These are phyloP conservation scores for Xylaria curta DNA, from an alignment of 495 filamentous ascomycete genomes.

Conservation along the genomic window DNA sequence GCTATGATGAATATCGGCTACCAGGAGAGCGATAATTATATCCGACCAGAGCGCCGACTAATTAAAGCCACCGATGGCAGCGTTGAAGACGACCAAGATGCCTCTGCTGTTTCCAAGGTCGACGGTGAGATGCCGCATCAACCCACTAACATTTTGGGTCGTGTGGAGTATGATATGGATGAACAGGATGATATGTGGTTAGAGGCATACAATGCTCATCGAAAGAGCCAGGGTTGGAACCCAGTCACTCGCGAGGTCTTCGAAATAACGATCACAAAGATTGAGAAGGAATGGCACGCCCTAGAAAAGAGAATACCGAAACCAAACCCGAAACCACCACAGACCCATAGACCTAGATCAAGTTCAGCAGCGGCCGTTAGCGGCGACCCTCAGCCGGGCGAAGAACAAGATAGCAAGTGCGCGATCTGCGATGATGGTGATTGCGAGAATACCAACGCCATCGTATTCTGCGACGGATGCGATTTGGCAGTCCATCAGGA, in stretches of 20 bases:
- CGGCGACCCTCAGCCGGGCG: conserved; percentile 83
- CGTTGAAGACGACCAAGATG: conserved; percentile 83
- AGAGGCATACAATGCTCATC: conserved; percentile 77
- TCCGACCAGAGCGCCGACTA: conserved; percentile 74
- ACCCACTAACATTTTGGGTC: conserved; percentile 59
- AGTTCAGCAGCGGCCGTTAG: conserved; percentile 92
- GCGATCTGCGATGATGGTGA: conserved; percentile 98
- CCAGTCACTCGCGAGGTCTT: conserved; percentile 91
- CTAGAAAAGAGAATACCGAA: conserved; percentile 97
- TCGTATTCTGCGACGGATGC: conserved; percentile 98
- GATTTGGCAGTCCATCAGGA: conserved; percentile 98
- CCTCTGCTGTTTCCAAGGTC: conserved; percentile 59
- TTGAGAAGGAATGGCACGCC: conserved; percentile 97
- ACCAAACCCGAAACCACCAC: conserved; percentile 91
- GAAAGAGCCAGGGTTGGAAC: conserved; percentile 73
- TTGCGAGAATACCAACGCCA: conserved; percentile 99
- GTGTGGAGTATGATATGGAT: conserved; percentile 99
- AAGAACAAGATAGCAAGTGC: conserved; percentile 97
- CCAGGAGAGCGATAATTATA: conserved; percentile 88
- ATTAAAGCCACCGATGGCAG: conserved; percentile 78
- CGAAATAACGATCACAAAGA: conserved; percentile 97
- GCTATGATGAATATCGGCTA: conserved; percentile 94
- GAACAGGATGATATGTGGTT: conserved; percentile 98
- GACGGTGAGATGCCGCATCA: conserved; percentile 64
- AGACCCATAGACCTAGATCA: conserved; percentile 86